Base-by-base conservation (phyloP, 1,284 basidiomycete species). In the Coriolopsis trogii region DNA sequence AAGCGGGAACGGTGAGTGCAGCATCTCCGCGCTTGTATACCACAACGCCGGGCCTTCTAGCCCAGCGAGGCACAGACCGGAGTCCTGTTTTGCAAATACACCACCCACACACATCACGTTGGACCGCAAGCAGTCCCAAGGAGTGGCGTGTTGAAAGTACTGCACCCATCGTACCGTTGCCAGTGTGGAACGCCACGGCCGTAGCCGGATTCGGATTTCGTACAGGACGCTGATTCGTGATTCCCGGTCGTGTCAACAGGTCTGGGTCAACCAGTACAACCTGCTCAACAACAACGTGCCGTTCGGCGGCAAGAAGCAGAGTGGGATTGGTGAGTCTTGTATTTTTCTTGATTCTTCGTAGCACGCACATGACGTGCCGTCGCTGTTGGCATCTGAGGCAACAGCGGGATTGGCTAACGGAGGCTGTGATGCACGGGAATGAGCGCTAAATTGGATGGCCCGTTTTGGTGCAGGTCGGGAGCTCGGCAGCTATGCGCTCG, bases 221-320 rank as follows among this genome's bases (percentile, higher is more conserved):
- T n/a, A n/a, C n/a, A n/a, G n/a, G n/a, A n/a, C n/a, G n/a, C n/a
- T 16, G 3, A 31, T 13, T 34, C n/a, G 33, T 34, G n/a, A 34
- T 6, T 30, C 34, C 36, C 15, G 15, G 26, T 26, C n/a, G 58
- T 48, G 34, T 6, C 42, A 48, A 23, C 56, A 89, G 87, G 84
- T 94, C 28, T 95, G 92, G 93, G 78, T 93, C 53, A 96, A 95
- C 70, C 86, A 92, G 67, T 96, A 95, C 71, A 90, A 89, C 61
- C 52, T 90, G 6, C 67, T 94, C 41, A 81, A 81, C 66, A 90
- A 89, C 68, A 91, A 91, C 52, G 90, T 92, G 31, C 94, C 95
- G 0, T 97, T 97, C 63, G 95, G 95, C 21, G 95, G 95, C 13
- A 95, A 93, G 77, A 95, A 95, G 72, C 86, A 85, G 64, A 84